Evolutionary conservation across 2,329 filamentous ascomycete genomes (phyloP).

Genomic region (Cladophialophora chaetospira): DNA sequence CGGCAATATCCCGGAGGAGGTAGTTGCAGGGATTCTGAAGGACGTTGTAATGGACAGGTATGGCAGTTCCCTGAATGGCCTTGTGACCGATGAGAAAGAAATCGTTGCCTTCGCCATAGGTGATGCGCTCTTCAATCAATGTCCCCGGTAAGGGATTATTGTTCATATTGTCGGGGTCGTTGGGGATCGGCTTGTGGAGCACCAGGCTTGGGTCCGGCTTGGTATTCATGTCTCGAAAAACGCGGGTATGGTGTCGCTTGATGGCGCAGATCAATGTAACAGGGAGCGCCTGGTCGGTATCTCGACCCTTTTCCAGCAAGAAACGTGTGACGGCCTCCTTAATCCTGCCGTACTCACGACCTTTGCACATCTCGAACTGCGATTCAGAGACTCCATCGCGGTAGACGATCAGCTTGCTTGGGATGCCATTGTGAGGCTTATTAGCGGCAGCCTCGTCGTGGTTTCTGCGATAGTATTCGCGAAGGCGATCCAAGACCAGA

Average conservation of each 20-base stretch:
- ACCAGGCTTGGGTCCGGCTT: no score
- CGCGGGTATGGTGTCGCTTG: constrained; percentile 86
- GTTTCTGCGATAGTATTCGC: constrained; percentile 55
- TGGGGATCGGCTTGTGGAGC: no score
- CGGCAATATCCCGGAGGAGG: no score
- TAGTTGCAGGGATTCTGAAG: constrained; percentile 62
- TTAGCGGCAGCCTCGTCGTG: no score
- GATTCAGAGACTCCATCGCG: constrained; percentile 88
- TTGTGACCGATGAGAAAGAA: constrained; percentile 83
- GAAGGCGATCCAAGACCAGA: constrained; percentile 66
- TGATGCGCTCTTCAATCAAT: constrained; percentile 82
- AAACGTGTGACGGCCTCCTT: constrained; percentile 56
- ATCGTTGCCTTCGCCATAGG: constrained; percentile 73
- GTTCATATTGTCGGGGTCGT: constrained; percentile 41
- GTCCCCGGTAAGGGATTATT: constrained; percentile 65
- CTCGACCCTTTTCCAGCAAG: neutral
- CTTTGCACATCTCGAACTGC: constrained; percentile 71
- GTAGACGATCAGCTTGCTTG: constrained; percentile 78
- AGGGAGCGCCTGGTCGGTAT: constrained; percentile 1
- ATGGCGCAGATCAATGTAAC: constrained; percentile 77
- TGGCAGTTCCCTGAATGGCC: constrained; percentile 80
- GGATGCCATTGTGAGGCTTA: no score
- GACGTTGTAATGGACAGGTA: constrained; percentile 81
- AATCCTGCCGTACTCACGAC: constrained; percentile 60
- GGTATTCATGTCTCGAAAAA: constrained; percentile 64